Evolutionary conservation across 768 basidiomycete species (phyloP).

Genomic region (Leccinum longicurvipes): DNA sequence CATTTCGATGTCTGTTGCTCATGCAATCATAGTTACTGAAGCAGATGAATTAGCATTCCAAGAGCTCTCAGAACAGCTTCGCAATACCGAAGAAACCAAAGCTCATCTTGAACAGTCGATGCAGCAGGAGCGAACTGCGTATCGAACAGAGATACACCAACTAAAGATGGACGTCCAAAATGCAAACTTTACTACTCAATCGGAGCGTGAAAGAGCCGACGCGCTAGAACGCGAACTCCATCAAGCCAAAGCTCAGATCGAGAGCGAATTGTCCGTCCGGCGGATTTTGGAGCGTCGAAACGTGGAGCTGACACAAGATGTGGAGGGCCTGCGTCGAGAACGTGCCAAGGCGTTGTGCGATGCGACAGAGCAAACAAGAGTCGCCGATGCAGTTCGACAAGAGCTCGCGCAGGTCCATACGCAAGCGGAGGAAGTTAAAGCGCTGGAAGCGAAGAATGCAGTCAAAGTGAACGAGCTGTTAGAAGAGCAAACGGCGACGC

Average conservation of each 20-base stretch:
- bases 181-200: slow-evolving; percentile 34
- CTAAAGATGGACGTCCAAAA: slow-evolving; percentile 46
- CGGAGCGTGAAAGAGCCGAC: slow-evolving; percentile 52
- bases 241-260: slow-evolving; percentile 58
- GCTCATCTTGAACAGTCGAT: slow-evolving; percentile 53
- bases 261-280: slow-evolving; percentile 59
- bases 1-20: background rate
- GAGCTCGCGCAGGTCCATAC: slow-evolving; percentile 58
- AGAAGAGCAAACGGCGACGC: slow-evolving; percentile 71
- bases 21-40: slow-evolving; percentile 51
- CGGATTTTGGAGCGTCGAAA: slow-evolving; percentile 66
- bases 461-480: slow-evolving; percentile 62
- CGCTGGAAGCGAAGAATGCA: slow-evolving; percentile 60
- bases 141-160: slow-evolving; percentile 56
- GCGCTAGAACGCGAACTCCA: slow-evolving; percentile 62
- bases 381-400: slow-evolving; percentile 56
- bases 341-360: slow-evolving; percentile 60
- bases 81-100: slow-evolving; percentile 53
- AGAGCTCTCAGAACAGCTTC: slow-evolving; percentile 68
- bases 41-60: slow-evolving; percentile 74
- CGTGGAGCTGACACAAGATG: slow-evolving; percentile 48
- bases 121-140: slow-evolving; percentile 52
- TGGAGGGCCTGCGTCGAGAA: slow-evolving; percentile 52
- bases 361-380: slow-evolving; percentile 61
- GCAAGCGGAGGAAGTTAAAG: slow-evolving; percentile 68